Conservation (phyloP, 805 yeast species). For the Geotrichum ghanense region DNA sequence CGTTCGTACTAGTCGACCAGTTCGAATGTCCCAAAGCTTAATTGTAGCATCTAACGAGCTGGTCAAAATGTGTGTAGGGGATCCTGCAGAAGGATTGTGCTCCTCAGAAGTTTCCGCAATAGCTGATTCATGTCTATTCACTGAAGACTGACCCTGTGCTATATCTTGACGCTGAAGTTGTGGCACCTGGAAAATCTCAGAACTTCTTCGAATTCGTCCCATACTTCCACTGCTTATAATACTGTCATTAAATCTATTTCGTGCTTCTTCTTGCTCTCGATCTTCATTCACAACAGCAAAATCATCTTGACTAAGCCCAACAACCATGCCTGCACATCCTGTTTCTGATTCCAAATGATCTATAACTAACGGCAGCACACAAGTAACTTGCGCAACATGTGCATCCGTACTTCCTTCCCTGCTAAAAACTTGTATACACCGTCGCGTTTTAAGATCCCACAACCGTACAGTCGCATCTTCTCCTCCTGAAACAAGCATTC, state of each 20-base stretch:
- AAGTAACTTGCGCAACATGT: conserved; percentile 90
- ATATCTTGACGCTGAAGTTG: no score
- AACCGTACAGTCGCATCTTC: conserved; percentile 88
- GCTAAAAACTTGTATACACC: conserved; percentile 63
- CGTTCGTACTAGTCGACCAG: conserved; percentile 84
- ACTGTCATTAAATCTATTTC: background rate
- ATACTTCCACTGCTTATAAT: background rate
- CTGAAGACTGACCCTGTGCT: conserved; percentile 3
- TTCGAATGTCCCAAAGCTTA: conserved; percentile 78
- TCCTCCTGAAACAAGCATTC: conserved; percentile 72
- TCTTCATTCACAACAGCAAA: conserved; percentile 7
- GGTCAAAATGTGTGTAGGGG: conserved; percentile 73
- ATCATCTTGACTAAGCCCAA: conserved; percentile 4
- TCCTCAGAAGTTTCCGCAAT: conserved; percentile 15
- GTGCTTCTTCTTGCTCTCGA: conserved; percentile 1
- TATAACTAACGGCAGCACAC: conserved; percentile 75
- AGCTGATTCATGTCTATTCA: conserved; percentile 4
- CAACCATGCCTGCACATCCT: conserved; percentile 9
- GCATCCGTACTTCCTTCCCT: conserved; percentile 60
- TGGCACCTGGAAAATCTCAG: conserved; percentile 1
- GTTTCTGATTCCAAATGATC: conserved; percentile 41
- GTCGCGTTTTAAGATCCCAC: conserved; percentile 84
- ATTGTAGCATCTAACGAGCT: conserved; percentile 89
- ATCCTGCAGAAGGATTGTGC: conserved; percentile 24
- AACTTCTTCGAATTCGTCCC: conserved; percentile 2